Percentiles rank a stretch among this genome's conserved stretches.
phyloP scores from a whole-genome alignment of 805 yeast species.

The Suhomyces canberraensis region DNA sequence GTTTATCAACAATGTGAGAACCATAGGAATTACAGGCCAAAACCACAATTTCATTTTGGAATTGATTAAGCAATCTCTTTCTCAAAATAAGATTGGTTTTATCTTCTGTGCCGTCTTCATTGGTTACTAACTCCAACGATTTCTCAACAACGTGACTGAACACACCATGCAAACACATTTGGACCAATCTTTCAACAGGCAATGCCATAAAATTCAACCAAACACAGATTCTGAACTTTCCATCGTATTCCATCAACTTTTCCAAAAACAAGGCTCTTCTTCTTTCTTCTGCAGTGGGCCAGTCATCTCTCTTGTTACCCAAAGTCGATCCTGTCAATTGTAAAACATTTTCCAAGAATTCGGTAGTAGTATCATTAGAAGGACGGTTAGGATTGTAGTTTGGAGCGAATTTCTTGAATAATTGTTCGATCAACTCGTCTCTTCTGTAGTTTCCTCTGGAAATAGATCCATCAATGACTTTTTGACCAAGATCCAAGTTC shows the following conservation, averaged over 20 bases:
- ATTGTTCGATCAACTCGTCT: slow-evolving; percentile 52
- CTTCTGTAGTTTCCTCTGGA: slow-evolving; percentile 55
- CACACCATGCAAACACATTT: slow-evolving; percentile 85
- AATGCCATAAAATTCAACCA: slow-evolving; percentile 59
- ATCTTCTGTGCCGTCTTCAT: slow-evolving; percentile 33
- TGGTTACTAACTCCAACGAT: slow-evolving; percentile 41
- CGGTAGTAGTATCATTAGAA: slow-evolving; percentile 28
- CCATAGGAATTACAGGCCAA: slow-evolving; percentile 85
- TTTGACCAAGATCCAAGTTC: slow-evolving; percentile 66
- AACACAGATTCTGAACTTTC: slow-evolving; percentile 52
- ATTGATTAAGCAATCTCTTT: slow-evolving; percentile 64
- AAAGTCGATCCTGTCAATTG: slow-evolving; percentile 66
- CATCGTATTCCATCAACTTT: slow-evolving; percentile 66
- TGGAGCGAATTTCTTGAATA: slow-evolving; percentile 41
- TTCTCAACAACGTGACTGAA: slow-evolving; percentile 85
- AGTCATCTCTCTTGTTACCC: slow-evolving; percentile 79
- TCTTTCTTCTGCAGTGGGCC: slow-evolving; percentile 92
- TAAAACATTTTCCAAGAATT: slow-evolving; percentile 65
- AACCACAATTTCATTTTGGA: slow-evolving; percentile 51
- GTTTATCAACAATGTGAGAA: slow-evolving; percentile 81
- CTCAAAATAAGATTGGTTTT: slow-evolving; percentile 52
- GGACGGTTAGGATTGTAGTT: slow-evolving; percentile 23
- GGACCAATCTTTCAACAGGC: slow-evolving; percentile 58
- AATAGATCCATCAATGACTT: slow-evolving; percentile 64
- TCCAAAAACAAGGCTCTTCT: slow-evolving; percentile 74